Conservation (phyloP, 225 moss, liverwort and hornwort species). For the Neckera pumila region DNA sequence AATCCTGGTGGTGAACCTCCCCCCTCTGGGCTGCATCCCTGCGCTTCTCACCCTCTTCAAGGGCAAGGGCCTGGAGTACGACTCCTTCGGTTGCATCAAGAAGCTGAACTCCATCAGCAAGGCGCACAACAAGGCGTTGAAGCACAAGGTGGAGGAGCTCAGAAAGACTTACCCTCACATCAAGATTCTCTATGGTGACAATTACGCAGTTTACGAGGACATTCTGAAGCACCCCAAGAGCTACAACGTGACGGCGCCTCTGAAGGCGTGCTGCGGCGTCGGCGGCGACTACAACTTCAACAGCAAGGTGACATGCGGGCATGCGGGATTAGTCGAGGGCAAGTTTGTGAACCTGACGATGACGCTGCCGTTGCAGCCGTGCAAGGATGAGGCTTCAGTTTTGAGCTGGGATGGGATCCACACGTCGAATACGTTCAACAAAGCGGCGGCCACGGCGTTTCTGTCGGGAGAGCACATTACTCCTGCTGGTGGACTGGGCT, state of each 20-base stretch:
- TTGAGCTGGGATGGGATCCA: neutral
- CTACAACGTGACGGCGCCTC: neutral
- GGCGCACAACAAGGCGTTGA: neutral
- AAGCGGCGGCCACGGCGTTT: neutral
- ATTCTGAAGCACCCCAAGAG: neutral
- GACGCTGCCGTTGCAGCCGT: neutral
- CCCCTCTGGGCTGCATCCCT: neutral
- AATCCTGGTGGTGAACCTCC: conserved; percentile 1
- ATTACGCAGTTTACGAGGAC: neutral
- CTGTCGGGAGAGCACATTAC: neutral
- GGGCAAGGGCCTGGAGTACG: neutral
- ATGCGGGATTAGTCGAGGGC: neutral
- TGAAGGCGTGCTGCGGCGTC: neutral
- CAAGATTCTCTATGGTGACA: neutral
- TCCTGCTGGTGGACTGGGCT: neutral
- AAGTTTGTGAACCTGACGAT: neutral
- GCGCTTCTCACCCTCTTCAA: neutral
- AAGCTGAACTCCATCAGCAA: neutral
- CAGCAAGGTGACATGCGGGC: neutral
- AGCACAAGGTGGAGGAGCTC: neutral
- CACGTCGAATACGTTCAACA: neutral
- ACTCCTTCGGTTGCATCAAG: neutral
- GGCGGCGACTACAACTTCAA: neutral
- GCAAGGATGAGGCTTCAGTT: neutral
- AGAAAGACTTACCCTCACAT: neutral